These are phyloP conservation scores for Pyrenophora seminiperda DNA, from an alignment of 2,329 filamentous ascomycete species.

Conservation along the genomic window DNA sequence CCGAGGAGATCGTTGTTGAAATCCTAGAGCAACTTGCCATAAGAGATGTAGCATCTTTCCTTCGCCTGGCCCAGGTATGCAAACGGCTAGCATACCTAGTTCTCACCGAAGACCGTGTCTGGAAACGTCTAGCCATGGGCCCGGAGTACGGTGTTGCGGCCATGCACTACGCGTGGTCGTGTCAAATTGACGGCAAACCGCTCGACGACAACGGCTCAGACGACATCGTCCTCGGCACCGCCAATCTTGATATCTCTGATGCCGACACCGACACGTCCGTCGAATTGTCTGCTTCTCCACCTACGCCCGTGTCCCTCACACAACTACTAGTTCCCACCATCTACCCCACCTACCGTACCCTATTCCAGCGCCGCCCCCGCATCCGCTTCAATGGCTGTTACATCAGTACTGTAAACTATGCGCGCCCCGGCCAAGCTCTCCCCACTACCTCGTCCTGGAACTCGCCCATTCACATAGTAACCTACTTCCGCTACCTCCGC, in stretches of 20 bases:
- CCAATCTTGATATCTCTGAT: conserved; percentile 13
- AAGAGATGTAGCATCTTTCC: conserved; percentile 76
- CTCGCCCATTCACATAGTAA: conserved; percentile 89
- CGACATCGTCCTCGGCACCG: conserved; percentile 35
- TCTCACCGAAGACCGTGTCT: conserved; percentile 81
- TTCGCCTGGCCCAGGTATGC: conserved; percentile 78
- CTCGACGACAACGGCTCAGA: conserved; percentile 45
- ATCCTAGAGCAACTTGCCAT: conserved; percentile 75
- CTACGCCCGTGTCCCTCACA: conserved; percentile 26
- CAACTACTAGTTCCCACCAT: conserved; percentile 42
- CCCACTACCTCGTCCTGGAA: conserved; percentile 74
- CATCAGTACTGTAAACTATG: conserved; percentile 96
- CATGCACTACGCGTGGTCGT: conserved; percentile 82
- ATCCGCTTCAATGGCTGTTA: conserved; percentile 95
- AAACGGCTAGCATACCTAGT: conserved; percentile 86
- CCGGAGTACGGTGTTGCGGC: conserved; percentile 75
- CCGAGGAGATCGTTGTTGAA: conserved; percentile 82
- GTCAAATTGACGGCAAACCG: conserved; percentile 60
- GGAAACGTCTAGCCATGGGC: conserved; percentile 76
- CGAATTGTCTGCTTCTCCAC: conserved; percentile 8
- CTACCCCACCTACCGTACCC: conserved; percentile 58
- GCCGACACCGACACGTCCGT: conserved; percentile 13
- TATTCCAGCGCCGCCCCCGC: conserved; percentile 83
- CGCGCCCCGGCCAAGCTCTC: conserved; percentile 76
- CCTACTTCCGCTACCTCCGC: conserved; percentile 95